Conservation (phyloP, 176 grass and related monocot genomes). For the Bonia amplexicaulis region DNA sequence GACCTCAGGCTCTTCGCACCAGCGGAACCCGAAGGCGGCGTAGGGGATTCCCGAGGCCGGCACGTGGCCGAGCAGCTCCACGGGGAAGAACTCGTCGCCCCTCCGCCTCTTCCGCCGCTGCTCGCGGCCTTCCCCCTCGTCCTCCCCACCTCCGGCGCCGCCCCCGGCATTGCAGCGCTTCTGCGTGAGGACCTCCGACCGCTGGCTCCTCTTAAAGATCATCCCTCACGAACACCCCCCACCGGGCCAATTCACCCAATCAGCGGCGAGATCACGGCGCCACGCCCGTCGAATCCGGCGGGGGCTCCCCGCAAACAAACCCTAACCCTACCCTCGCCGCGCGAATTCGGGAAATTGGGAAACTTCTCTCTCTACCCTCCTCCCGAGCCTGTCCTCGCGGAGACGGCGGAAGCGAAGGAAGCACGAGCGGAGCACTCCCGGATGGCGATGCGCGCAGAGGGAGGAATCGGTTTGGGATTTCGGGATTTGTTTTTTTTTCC, state of each 20-base stretch:
- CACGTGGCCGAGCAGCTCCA: slow-evolving; percentile 83
- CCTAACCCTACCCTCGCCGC: slow-evolving; percentile 33
- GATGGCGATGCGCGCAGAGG: slow-evolving; percentile 8
- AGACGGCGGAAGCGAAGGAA: slow-evolving; percentile 10
- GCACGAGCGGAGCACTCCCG: neutral
- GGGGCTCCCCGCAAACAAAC: neutral
- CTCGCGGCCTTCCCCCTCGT: slow-evolving; percentile 23
- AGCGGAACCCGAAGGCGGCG: slow-evolving; percentile 50
- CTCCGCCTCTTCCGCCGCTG: slow-evolving; percentile 56
- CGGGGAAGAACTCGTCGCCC: slow-evolving; percentile 64
- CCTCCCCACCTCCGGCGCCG: slow-evolving; percentile 20
- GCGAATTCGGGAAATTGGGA: slow-evolving; percentile 11
- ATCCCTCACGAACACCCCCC: slow-evolving; percentile 49
- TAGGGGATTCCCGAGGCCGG: slow-evolving; percentile 51
- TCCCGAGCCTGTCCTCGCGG: slow-evolving; percentile 3
- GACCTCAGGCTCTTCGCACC: slow-evolving; percentile 27
- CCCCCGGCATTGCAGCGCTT: slow-evolving; percentile 84
- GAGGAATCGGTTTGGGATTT: slow-evolving; percentile 19
- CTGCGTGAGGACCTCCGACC: slow-evolving; percentile 58
- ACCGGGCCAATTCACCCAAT: neutral
- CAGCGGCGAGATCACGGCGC: slow-evolving; percentile 19
- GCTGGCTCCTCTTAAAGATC: slow-evolving; percentile 93
- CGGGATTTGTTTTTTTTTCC: neutral
- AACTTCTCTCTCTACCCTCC: neutral
- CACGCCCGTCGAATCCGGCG: neutral